Evolutionary conservation across 1,284 basidiomycete species (phyloP).

Genomic region (Marasmius fiardii): DNA sequence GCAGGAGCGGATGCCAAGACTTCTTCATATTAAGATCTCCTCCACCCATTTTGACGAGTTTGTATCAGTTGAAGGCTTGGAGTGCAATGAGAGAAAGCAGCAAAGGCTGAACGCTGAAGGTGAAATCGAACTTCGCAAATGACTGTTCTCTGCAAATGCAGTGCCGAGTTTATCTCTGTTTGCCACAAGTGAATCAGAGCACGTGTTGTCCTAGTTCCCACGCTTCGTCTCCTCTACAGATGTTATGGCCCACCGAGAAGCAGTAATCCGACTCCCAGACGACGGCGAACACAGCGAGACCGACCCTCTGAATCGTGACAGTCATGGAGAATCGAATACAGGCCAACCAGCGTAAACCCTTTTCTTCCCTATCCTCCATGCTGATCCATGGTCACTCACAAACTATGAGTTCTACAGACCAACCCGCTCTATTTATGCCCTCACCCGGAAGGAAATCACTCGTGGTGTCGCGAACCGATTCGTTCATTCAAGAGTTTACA

Average conservation of each 20-base stretch:
- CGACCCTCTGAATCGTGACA: constrained; percentile 28
- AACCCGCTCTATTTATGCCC: constrained; percentile 74
- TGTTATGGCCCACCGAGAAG: constrained; percentile 7
- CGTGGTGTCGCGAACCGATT: constrained; percentile 82
- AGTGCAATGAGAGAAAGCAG: constrained; percentile 5
- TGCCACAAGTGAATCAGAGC: background rate
- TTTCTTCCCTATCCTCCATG: background rate
- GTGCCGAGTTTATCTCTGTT: background rate
- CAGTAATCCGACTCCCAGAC: constrained; percentile 19
- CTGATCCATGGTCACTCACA: constrained; percentile 15
- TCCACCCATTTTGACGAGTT: constrained; percentile 82
- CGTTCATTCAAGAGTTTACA: constrained; percentile 79
- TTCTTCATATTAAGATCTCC: constrained; percentile 97
- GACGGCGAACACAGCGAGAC: constrained; percentile 24
- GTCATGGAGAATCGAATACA: constrained; percentile 20
- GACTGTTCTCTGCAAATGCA: background rate
- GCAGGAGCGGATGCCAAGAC: constrained; percentile 97
- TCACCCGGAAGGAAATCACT: constrained; percentile 76
- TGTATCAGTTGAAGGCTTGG: constrained; percentile 16
- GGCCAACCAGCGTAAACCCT: constrained; percentile 25
- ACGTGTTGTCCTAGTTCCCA: background rate
- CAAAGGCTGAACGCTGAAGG: background rate
- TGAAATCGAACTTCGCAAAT: background rate
- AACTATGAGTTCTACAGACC: constrained; percentile 36
- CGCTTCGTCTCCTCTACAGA: background rate